Percentiles rank a stretch among this genome's conserved stretches.
Evolutionary conservation across 148 eudicot genomes (phyloP).

Genomic region (Pharnaceum exiguum): DNA sequence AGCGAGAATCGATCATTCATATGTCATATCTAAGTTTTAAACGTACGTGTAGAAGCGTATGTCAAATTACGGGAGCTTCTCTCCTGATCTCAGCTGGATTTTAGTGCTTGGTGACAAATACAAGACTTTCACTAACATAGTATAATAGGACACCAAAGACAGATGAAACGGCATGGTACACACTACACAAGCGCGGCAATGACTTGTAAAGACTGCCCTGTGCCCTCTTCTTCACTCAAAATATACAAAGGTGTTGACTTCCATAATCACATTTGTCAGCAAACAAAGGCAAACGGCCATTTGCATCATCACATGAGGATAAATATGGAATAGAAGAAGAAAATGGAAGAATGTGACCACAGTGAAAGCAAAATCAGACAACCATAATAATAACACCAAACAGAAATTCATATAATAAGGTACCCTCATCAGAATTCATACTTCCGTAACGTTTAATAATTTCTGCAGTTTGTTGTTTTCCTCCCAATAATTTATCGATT

Average conservation of each 20-base stretch:
- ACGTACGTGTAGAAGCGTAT: too few species aligned
- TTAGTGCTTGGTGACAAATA: too few species aligned
- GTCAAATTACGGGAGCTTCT: too few species aligned
- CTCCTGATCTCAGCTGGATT: too few species aligned
- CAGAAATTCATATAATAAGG: background rate
- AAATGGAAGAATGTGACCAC: background rate
- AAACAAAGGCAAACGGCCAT: slow-evolving; percentile 1
- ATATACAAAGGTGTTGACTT: slow-evolving; percentile 23
- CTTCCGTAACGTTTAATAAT: slow-evolving; percentile 10
- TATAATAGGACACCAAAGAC: too few species aligned
- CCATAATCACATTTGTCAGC: slow-evolving; percentile 11
- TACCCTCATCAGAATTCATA: slow-evolving; percentile 8
- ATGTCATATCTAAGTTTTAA: too few species aligned
- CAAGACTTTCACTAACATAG: too few species aligned
- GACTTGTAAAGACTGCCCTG: too few species aligned
- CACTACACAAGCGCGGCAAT: too few species aligned
- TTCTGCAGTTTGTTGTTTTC: slow-evolving; percentile 1
- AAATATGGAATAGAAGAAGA: background rate
- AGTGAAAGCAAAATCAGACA: background rate
- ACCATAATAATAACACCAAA: background rate
- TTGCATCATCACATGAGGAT: too few species aligned
- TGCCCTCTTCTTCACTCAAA: background rate
- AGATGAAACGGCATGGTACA: too few species aligned
- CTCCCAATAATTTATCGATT: background rate
- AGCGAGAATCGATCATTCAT: too few species aligned